Evolutionary conservation across 176 grass and related monocot genomes (phyloP), one percentile per base, ranked within the genome.

Genomic region (Eragrostis curvula): DNA sequence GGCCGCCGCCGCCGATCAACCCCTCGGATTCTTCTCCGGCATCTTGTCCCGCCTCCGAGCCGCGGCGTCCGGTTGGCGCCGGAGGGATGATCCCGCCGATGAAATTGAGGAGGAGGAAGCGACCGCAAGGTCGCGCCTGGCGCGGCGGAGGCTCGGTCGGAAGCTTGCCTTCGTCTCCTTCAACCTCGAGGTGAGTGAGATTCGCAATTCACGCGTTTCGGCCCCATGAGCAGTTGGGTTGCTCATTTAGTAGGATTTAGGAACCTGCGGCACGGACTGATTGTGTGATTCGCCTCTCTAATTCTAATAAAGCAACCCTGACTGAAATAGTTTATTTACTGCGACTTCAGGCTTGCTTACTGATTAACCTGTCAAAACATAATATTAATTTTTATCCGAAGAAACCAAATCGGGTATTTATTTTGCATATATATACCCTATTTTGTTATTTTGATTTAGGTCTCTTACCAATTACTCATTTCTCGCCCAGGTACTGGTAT

Each of bases 161-260:
- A 86, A 56, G 24, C 76, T 86, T 68, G 77, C 68, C 39, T 72
- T 86, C 77, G 48, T 80, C 68, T 86, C 84, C 76, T 73, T 86
- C 77, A 86, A 86, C 77, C 84, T 86, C 59, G 84, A 86, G 84
- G 84, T 86, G 47, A 62, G 60, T 58, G 24, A n/a, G 56, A 58
- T 24, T n/a, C n/a, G 21, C 21, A 58, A 25, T 10, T 24, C 18
- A 7, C 8, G 32, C 32, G 6, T 55, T 18, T 55, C 8, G 18
- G 18, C 21, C 52, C 18, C 18, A 56, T n/a, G 53, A 56, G 8
- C 56, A 59, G 56, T 25, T 59, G 24, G 9, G 9, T 25, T 59
- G 56, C 56, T 24, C 56, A 59, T 59, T 59, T 24, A 24, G 21
- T 24, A 24, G 8, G 56, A 59, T 59, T 56, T 59, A 9, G n/a